Conservation (phyloP, 441 rosid genomes). For the Gossypium schwendimanii region DNA sequence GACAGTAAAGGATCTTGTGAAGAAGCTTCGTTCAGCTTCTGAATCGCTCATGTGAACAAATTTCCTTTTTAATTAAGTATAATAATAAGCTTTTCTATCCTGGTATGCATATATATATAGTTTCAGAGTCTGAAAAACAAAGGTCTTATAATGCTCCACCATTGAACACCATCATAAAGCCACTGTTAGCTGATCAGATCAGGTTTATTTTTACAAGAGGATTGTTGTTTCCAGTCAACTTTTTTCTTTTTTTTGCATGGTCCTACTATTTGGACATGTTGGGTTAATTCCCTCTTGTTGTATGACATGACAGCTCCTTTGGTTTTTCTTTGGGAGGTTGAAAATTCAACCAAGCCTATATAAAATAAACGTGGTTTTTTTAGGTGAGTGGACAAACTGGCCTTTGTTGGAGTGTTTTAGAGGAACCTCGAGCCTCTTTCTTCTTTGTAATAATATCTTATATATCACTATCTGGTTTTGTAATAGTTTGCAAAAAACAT, state of each 20-base stretch:
- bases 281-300: conserved; percentile 26
- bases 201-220: conserved; percentile 35
- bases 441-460: conserved; percentile 6
- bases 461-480: not conserved
- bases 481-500: conserved; percentile 14
- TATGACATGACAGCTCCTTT: conserved; percentile 27
- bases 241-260: conserved; percentile 33
- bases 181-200: conserved; percentile 26
- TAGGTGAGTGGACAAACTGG: conserved; percentile 22
- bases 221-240: not conserved
- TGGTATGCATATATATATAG: not conserved
- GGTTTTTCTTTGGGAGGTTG: conserved; percentile 21
- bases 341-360: conserved; percentile 12
- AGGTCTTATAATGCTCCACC: conserved; percentile 21
- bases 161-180: conserved; percentile 19
- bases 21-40: conserved; percentile 46
- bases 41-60: conserved; percentile 29
- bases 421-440: conserved; percentile 21
- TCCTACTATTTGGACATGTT: conserved; percentile 26
- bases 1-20: conserved; percentile 59
- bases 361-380: not conserved
- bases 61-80: not conserved
- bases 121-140: conserved; percentile 1
- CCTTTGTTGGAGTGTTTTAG: conserved; percentile 23
- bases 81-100: not conserved